phyloP scores from a whole-genome alignment of 305 asterid genomes.

The Coffea humblotiana region DNA sequence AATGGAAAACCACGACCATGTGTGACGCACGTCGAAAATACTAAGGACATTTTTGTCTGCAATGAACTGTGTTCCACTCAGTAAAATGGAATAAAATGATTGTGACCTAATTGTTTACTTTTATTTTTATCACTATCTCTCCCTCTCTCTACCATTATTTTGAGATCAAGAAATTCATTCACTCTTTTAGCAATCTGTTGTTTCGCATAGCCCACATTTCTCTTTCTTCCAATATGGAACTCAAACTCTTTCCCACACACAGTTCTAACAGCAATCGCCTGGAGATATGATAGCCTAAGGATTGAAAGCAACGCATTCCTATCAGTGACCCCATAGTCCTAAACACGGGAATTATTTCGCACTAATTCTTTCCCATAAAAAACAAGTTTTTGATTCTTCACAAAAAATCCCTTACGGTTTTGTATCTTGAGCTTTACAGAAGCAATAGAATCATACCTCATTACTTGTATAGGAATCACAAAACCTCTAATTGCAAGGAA shows the following conservation, averaged over 20 bases:
- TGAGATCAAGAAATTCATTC: slow-evolving; percentile 38
- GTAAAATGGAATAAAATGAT: no score
- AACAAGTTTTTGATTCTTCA: slow-evolving; percentile 66
- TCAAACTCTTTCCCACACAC: slow-evolving; percentile 57
- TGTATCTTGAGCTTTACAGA: slow-evolving; percentile 75
- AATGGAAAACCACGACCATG: no score
- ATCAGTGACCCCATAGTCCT: slow-evolving; percentile 63
- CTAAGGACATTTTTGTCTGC: no score
- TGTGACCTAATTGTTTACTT: no score
- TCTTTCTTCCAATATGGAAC: slow-evolving; percentile 15
- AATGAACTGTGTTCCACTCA: no score
- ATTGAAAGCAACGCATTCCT: slow-evolving; percentile 67
- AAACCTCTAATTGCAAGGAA: slow-evolving; percentile 61
- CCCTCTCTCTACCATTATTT: background rate
- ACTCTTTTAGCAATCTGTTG: slow-evolving; percentile 57
- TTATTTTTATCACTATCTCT: no score
- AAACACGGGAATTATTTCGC: slow-evolving; percentile 49
- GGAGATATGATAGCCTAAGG: slow-evolving; percentile 59
- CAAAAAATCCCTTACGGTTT: slow-evolving; percentile 57
- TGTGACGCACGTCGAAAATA: no score
- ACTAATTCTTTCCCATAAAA: slow-evolving; percentile 75
- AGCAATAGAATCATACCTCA: slow-evolving; percentile 70
- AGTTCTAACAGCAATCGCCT: slow-evolving; percentile 63
- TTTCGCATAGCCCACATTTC: slow-evolving; percentile 68
- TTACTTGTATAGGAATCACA: slow-evolving; percentile 63